Evolutionary conservation across 2,329 filamentous ascomycete species (phyloP), one percentile per base, ranked within the genome.

Genomic region (Diaporthe helianthi): DNA sequence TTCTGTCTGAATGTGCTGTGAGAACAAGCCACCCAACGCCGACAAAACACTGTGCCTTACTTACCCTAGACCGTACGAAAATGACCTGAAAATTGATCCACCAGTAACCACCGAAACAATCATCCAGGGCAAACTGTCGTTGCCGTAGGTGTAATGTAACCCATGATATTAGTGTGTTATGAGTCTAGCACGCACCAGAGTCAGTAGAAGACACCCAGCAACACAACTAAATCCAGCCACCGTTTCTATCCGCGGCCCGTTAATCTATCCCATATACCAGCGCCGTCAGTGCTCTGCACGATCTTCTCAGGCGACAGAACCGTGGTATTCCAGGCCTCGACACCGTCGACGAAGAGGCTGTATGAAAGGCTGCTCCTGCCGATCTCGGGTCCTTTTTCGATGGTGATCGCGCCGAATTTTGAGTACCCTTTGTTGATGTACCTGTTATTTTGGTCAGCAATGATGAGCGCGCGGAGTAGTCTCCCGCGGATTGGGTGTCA

Each of bases 321-420:
- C 0, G 85, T 81, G 3, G 84, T 87, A 68, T 88, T 91, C 95
- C 95, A 98, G 1, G 84, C 85, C 77, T 95, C 90, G 52, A 87
- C 81, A 2, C 94, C 95, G 78, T 97, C 92, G 22, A 98, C 85
- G 77, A 92, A 98, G 2, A 98, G 82, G 4, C 89, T 87, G 76
- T 97, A 98, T 55, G 90, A 90, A 44, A 99, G 82, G 49, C 90
- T 86, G 76, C 92, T 94, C 78, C 90, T 89, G 71, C 89, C 87
- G 49, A 86, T 86, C 12, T 86, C 84, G 2, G 86, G 83, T 5
- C 88, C 85, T 67, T 89, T 89, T 71, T 90, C 89, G 71, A 99
- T 94, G 26, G 93, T 92, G 33, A 97, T 85, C 0, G 90, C 88
- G 1, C 93, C 93, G 79, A 97, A 95, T 78, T 98, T 98, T 72